Conservation (phyloP, 768 basidiomycete genomes). For the Leccinum incarnatum region DNA sequence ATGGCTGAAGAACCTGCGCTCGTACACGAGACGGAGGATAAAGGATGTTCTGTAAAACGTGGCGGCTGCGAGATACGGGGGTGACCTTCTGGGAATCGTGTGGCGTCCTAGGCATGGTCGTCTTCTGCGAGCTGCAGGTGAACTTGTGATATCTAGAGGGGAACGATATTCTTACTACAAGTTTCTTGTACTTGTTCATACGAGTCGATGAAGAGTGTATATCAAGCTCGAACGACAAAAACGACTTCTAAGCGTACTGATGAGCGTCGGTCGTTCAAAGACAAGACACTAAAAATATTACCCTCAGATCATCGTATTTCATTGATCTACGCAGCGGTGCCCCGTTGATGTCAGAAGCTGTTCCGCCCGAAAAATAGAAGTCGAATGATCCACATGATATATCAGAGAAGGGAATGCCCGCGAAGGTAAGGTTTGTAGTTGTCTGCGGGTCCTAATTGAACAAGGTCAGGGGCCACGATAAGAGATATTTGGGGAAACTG, state of each 20-base stretch:
- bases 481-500: no score
- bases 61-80: neutral
- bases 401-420: neutral
- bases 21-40: neutral
- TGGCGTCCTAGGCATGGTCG: neutral
- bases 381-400: neutral
- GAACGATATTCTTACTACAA: slow-evolving; percentile 4
- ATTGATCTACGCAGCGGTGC: neutral
- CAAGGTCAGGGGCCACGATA: neutral
- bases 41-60: slow-evolving; percentile 1
- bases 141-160: neutral
- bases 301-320: slow-evolving; percentile 2
- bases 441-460: neutral
- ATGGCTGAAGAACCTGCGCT: neutral
- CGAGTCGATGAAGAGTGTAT: neutral
- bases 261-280: slow-evolving; percentile 1
- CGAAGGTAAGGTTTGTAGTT: neutral
- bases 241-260: slow-evolving; percentile 2
- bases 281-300: neutral
- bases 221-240: neutral
- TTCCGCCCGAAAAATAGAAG: neutral
- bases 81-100: neutral
- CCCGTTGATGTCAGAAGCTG: neutral
- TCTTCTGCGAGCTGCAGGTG: neutral
- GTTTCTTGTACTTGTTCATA: neutral